Conservation (phyloP, 1,284 basidiomycete species). For the Fomes fomentarius region DNA sequence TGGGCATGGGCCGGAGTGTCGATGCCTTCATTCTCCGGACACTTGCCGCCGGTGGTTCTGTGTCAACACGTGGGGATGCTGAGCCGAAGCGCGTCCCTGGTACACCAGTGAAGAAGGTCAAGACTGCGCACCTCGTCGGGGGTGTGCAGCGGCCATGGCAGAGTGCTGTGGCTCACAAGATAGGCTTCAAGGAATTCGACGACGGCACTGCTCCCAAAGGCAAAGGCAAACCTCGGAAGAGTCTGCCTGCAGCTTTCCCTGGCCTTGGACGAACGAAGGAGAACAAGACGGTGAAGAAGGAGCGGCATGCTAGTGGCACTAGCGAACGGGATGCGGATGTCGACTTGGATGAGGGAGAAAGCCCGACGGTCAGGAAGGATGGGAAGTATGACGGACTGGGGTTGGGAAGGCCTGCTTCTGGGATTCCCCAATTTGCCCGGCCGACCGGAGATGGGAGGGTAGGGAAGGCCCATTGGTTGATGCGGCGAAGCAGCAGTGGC, state of each 20-base stretch:
- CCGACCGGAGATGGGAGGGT: slow-evolving; percentile 25
- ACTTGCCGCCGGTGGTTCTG: slow-evolving; percentile 61
- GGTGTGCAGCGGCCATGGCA: slow-evolving; percentile 66
- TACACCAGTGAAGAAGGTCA: slow-evolving; percentile 77
- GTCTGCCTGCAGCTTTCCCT: slow-evolving; percentile 69
- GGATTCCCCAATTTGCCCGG: slow-evolving; percentile 26
- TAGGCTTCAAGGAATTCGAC: slow-evolving; percentile 59
- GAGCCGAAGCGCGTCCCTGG: slow-evolving; percentile 69
- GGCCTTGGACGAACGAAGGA: slow-evolving; percentile 27
- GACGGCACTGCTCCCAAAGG: slow-evolving; percentile 25
- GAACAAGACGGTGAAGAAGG: slow-evolving; percentile 23
- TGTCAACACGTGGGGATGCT: slow-evolving; percentile 44
- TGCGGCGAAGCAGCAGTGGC: slow-evolving; percentile 76
- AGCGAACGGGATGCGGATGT: slow-evolving; percentile 40
- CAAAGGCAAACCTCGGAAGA: slow-evolving; percentile 67
- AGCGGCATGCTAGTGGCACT: slow-evolving; percentile 11
- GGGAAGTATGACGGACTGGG: slow-evolving; percentile 66
- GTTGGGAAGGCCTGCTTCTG: slow-evolving; percentile 55
- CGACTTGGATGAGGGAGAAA: slow-evolving; percentile 56
- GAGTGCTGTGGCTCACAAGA: slow-evolving; percentile 71
- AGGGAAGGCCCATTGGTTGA: slow-evolving; percentile 56
- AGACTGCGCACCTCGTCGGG: slow-evolving; percentile 57
- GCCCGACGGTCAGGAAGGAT: slow-evolving; percentile 53
- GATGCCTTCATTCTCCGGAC: slow-evolving; percentile 75
- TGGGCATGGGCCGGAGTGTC: slow-evolving; percentile 45